Evolutionary conservation across 164 flowering plant genomes (phyloP), one percentile per base, ranked within the genome.

Genomic region (Magnolia changhungtana): DNA sequence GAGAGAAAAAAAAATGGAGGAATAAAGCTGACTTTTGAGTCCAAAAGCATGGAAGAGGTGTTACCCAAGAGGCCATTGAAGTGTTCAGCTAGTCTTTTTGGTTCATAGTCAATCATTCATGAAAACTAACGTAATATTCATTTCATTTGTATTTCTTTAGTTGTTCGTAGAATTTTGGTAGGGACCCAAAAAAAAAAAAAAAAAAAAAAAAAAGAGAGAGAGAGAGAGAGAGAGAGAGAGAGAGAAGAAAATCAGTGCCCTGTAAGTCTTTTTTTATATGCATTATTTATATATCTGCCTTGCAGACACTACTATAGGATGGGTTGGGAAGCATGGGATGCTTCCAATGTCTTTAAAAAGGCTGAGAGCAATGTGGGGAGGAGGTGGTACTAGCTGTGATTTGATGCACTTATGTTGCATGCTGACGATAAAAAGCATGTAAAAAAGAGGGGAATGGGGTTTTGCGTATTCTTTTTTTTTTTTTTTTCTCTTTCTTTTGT

Each of bases 401-500:
- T 85, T 86, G 84, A 81, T 82, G 68, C 79, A 77, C 78, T 76
- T 75, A 79, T 84, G 81, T 75, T 81, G 71, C 86, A 83, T 81
- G 78, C 83, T 83, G 83, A 78, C 83, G 84, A 79, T 82, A 70
- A 82, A 80, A 77, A 68, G 49, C 66, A 67, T 65, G 75, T 52
- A 84, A 83, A 83, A 23, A 80, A 64, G 76, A 80, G 66, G 76
- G 81, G 29, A 76, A 71, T 75, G 77, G 58, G 80, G 78, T 76
- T 31, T 31, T 77, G 75, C 81, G 71, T 79, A 52, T 52, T 52
- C 2, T 3, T 8, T 83, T 83, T 75, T 23, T 23, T 74, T 83
- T 81, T 23, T 23, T 23, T 23, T 23, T 23, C 1, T 23, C 1
- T 23, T 23, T 23, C 1, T 23, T 23, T 23, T 23, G 24, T 23